A percentile compares a stretch with the other conserved stretches of the same genome.
Conservation (phyloP, 441 rosid species). For the Erodium trifolium region DNA sequence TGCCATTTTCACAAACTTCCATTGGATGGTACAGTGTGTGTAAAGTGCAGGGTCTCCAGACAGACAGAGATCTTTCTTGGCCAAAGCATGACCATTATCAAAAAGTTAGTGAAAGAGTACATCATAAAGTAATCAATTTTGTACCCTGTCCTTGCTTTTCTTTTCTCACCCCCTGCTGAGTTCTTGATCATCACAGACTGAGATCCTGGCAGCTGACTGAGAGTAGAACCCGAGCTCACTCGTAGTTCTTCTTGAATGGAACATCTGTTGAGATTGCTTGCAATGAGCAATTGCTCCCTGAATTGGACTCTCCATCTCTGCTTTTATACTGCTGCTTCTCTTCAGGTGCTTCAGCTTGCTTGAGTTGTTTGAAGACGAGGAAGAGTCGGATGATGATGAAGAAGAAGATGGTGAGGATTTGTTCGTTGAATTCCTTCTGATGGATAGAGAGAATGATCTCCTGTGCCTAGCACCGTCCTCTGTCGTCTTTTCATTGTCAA, state of each 20-base stretch:
- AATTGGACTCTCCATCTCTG: constrained; percentile 24
- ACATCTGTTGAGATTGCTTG: constrained; percentile 27
- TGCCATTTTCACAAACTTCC: constrained; percentile 17
- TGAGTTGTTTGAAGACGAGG: background rate
- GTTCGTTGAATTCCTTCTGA: constrained; percentile 16
- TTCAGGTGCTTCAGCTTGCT: constrained; percentile 8
- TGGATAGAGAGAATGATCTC: constrained; percentile 26
- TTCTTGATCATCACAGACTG: constrained; percentile 51
- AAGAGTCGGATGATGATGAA: constrained; percentile 16
- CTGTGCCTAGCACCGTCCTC: constrained; percentile 7
- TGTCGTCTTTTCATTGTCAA: constrained; percentile 12
- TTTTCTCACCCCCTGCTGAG: constrained; percentile 44
- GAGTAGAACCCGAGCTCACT: constrained; percentile 49
- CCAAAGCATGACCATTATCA: constrained; percentile 15
- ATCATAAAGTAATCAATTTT: constrained; percentile 23
- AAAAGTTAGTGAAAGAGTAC: constrained; percentile 6
- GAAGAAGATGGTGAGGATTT: constrained; percentile 15
- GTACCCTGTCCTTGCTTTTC: constrained; percentile 16
- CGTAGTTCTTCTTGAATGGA: constrained; percentile 31
- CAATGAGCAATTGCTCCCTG: constrained; percentile 30
- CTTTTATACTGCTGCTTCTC: constrained; percentile 20
- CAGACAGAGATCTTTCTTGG: constrained; percentile 7
- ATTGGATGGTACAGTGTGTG: constrained; percentile 16
- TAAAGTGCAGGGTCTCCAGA: constrained; percentile 8
- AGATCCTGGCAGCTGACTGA: constrained; percentile 40